Base-by-base conservation (phyloP, 768 basidiomycete genomes). In the Tricholomella constricta region DNA sequence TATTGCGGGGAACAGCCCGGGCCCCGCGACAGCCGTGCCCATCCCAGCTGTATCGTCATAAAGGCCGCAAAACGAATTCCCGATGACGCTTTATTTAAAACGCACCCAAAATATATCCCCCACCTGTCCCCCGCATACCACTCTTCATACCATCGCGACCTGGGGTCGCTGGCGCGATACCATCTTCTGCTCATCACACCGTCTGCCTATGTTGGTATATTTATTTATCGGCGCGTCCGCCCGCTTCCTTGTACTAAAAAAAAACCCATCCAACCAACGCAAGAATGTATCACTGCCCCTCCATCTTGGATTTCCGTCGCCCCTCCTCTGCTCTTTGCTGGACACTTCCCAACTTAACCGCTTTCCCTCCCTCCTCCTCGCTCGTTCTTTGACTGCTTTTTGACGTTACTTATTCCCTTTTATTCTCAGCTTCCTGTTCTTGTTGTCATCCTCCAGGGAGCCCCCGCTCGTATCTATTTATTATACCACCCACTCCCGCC, bases 121-220 rank as follows among this genome's bases (percentile, higher is more conserved):
- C 40, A 50, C 17, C 25, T 25, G n/a, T n/a, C n/a, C n/a, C 26
- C 19, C 53, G 19, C 36, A 31, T 36, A 26, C 38, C 51, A 34
- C 41, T n/a, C n/a, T n/a, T 19, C 36, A 48, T 25, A 44, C 54
- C 48, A 41, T 35, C 44, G 37, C 61, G 54, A 57, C 54, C 54
- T 47, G 63, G 60, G 58, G 58, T 57, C 55, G 60, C 52, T 50
- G 48, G 56, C 51, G 60, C 60, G 59, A 60, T 64, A 62, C 63
- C 63, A 53, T 43, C 36, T 31, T 40, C 29, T 45, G 25, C 31
- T 32, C 50, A 50, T 49, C 45, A 17, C n/a, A 38, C 42, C 42
- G 41, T 25, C 42, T 8, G n/a, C 42, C 17, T 27, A 15, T 27
- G 42, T 41, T 22, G 19, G 52, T 58, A 48, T 57, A 57, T 35